Evolutionary conservation across 148 eudicot species (phyloP), one percentile per base, ranked within the genome.

Genomic region (Persicaria tinctoria): DNA sequence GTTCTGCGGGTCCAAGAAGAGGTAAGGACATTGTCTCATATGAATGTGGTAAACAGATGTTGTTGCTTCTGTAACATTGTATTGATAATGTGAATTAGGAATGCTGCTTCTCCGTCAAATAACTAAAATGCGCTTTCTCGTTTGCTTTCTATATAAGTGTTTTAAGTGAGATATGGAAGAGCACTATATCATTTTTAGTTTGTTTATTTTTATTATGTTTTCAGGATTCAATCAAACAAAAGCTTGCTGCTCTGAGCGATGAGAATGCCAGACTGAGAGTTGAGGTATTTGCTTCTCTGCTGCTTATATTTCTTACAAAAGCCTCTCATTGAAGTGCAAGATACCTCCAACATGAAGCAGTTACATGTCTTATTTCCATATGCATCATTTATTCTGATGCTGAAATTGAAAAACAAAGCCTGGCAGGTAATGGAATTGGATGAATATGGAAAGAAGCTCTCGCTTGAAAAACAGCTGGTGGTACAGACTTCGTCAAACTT

Each of bases 341-440:
- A 32, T 32, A 32, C 51, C n/a, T 46, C 5, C 49, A 18, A 55
- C 14, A 46, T 48, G 38, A 63, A 63, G 3, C 68, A 14, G 27
- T 14, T 14, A 14, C 8, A 17, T 20, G 20, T 16, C 27, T 14
- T 11, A 8, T n/a, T 72, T 49, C n/a, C 45, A 48, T 48, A n/a
- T 72, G 13, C 55, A 17, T 72, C 4, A 47, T 46, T 79, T 78
- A 51, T 74, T 84, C 85, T 83, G 91, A 89, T 85, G 74, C 81
- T 82, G 76, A 84, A 46, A 84, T 83, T 81, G 76, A 87, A 32
- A 89, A 76, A 79, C 84, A 83, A 85, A 87, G 92, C 85, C 46
- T 87, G 83, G 85, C 97, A 93, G 98, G 98, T 93, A 78, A 59
- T 80, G 83, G 89, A 85, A 82, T 78, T 90, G 81, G 98, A 91